Evolutionary conservation across 1,139 yeast genomes (phyloP).

Genomic region (Blastobotrys illinoisensis): DNA sequence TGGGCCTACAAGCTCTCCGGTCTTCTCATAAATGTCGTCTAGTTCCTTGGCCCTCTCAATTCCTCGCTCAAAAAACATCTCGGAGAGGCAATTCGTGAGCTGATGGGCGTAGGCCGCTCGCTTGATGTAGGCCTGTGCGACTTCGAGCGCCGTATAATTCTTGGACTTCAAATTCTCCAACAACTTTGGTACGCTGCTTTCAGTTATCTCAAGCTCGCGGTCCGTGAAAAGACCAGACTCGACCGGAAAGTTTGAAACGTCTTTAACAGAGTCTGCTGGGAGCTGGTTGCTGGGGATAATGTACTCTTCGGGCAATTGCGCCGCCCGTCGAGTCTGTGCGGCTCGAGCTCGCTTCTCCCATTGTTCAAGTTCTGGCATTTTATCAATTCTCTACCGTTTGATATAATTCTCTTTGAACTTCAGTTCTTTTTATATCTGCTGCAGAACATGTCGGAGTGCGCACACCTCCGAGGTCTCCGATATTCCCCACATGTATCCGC

Average conservation of each 20-base stretch:
- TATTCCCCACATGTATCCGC: background rate
- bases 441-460: background rate
- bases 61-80: constrained; percentile 38
- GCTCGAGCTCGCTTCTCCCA: constrained; percentile 5
- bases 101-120: constrained; percentile 56
- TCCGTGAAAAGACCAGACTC: constrained; percentile 9
- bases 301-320: constrained; percentile 9
- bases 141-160: constrained; percentile 5
- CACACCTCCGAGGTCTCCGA: background rate
- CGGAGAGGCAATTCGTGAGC: constrained; percentile 38
- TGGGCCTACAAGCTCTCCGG: constrained; percentile 42
- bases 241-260: constrained; percentile 6
- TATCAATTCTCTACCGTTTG: background rate
- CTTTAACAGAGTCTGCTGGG: constrained; percentile 3
- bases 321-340: constrained; percentile 9
- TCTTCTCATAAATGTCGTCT: constrained; percentile 34
- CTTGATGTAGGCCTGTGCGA: constrained; percentile 40
- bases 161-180: background rate
- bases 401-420: background rate
- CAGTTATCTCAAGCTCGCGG: constrained; percentile 12
- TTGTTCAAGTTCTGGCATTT: background rate
- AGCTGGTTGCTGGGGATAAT: constrained; percentile 8
- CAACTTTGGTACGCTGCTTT: constrained; percentile 3
- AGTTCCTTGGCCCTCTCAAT: constrained; percentile 39
- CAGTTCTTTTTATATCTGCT: background rate